Evolutionary conservation across 305 asterid species (phyloP).

Genomic region (Ilex paraguariensis): DNA sequence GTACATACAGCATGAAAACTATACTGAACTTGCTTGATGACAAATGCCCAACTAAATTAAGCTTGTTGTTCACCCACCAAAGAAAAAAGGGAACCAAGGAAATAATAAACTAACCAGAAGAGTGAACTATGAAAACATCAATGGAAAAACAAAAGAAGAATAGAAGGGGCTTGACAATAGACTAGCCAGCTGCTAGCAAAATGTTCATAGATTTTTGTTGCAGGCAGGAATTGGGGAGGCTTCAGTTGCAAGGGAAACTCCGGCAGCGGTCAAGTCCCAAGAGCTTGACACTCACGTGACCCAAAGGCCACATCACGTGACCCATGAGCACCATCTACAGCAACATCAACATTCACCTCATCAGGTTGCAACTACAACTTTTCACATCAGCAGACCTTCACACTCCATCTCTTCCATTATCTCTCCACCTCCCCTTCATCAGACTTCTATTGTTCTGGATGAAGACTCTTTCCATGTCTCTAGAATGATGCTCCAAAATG

Average conservation of each 20-base stretch:
- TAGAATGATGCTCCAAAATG: constrained; percentile 53
- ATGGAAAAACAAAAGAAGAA: not conserved
- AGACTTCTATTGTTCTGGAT: constrained; percentile 60
- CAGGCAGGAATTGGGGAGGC: constrained; percentile 72
- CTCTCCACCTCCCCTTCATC: constrained; percentile 67
- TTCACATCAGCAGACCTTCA: constrained; percentile 69
- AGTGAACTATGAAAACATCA: not conserved
- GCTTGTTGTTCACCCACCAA: constrained; percentile 17
- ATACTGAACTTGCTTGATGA: constrained; percentile 39
- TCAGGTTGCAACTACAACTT: constrained; percentile 49
- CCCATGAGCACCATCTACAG: constrained; percentile 32
- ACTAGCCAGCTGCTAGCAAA: constrained; percentile 2
- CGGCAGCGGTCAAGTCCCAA: constrained; percentile 41
- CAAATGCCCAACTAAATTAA: constrained; percentile 19
- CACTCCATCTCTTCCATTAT: constrained; percentile 75
- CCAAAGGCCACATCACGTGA: constrained; percentile 42
- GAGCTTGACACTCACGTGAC: constrained; percentile 45
- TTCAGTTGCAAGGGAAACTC: constrained; percentile 57
- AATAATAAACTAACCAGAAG: too few relatives aligned
- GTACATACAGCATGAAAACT: constrained; percentile 42
- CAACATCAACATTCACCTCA: constrained; percentile 37
- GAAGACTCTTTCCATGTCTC: constrained; percentile 71
- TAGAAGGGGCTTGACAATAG: not conserved
- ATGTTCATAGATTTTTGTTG: constrained; percentile 12
- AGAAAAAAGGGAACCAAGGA: not conserved